Evolutionary conservation across 2,329 filamentous ascomycete species (phyloP).

Genomic region (Plenodomus lindquistii): DNA sequence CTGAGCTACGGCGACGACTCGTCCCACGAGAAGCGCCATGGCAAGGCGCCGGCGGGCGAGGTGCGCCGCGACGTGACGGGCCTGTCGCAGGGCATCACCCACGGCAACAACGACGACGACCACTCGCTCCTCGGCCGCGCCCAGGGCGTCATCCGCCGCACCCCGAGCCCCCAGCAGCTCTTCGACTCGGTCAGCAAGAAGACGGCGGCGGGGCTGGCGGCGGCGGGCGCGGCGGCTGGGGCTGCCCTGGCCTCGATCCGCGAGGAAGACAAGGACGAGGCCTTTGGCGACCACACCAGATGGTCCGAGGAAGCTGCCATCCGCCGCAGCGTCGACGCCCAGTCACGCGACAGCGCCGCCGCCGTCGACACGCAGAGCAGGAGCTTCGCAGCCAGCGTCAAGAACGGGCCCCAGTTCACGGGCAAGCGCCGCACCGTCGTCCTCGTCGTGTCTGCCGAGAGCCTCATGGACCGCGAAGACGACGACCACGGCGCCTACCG

Average conservation of each 20-base stretch:
- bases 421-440: slow-evolving; percentile 71
- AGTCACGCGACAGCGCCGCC: slow-evolving; percentile 38
- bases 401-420: slow-evolving; percentile 24
- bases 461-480: slow-evolving; percentile 57
- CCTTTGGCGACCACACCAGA: slow-evolving; percentile 79
- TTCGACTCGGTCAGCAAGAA: slow-evolving; percentile 81
- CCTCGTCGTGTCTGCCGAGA: slow-evolving; percentile 83
- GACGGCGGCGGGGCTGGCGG: slow-evolving; percentile 79
- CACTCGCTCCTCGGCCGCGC: slow-evolving; percentile 74
- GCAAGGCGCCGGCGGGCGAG: slow-evolving; percentile 19
- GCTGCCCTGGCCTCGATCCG: slow-evolving; percentile 81
- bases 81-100: slow-evolving; percentile 32
- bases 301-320: slow-evolving; percentile 90
- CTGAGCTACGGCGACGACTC: slow-evolving; percentile 50
- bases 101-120: slow-evolving; percentile 39
- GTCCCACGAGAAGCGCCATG: slow-evolving; percentile 18
- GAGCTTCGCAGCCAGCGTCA: slow-evolving; percentile 37
- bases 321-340: slow-evolving; percentile 52
- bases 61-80: slow-evolving; percentile 18
- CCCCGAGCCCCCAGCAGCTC: slow-evolving; percentile 85
- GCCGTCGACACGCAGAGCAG: slow-evolving; percentile 39
- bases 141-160: slow-evolving; percentile 78
- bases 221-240: slow-evolving; percentile 79
- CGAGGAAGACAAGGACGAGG: slow-evolving; percentile 76
- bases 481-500: slow-evolving; percentile 60